Evolutionary conservation across 805 yeast species (phyloP).

Genomic region (Pichia thaimueangensis): DNA sequence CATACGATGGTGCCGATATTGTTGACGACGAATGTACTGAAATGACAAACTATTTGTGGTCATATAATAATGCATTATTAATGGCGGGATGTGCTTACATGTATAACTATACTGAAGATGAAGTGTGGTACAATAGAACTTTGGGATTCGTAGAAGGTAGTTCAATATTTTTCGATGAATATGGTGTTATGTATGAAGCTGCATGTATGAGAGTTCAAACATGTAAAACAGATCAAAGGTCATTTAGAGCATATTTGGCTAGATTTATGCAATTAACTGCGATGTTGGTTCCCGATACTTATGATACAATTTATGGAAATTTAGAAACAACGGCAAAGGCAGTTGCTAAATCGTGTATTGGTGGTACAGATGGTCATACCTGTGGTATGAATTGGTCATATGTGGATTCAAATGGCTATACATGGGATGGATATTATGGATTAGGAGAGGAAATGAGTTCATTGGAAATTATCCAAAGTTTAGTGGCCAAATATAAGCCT

Average conservation of each 20-base stretch:
- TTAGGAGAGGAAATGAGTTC: slow-evolving; percentile 78
- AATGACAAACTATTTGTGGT: slow-evolving; percentile 64
- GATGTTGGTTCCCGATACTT: slow-evolving; percentile 55
- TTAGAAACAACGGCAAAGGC: slow-evolving; percentile 50
- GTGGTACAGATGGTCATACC: slow-evolving; percentile 69
- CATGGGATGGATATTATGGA: slow-evolving; percentile 64
- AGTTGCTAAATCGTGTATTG: slow-evolving; percentile 66
- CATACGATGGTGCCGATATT: slow-evolving; percentile 64
- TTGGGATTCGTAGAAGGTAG: slow-evolving; percentile 49
- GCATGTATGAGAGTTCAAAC: slow-evolving; percentile 64
- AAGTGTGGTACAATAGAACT: slow-evolving; percentile 61
- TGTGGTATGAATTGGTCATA: slow-evolving; percentile 67
- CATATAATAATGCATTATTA: slow-evolving; percentile 78
- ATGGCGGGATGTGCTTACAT: slow-evolving; percentile 76
- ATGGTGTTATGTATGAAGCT: slow-evolving; percentile 64
- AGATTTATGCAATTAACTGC: slow-evolving; percentile 73
- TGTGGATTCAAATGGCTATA: slow-evolving; percentile 22
- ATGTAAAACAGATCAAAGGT: slow-evolving; percentile 84
- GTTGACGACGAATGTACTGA: slow-evolving; percentile 53
- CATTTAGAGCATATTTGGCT: slow-evolving; percentile 82
- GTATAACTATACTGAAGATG: slow-evolving; percentile 64
- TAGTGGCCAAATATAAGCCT: slow-evolving; percentile 38
- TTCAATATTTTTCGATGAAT: slow-evolving; percentile 41
- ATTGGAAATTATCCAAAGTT: slow-evolving; percentile 52
- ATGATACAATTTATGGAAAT: slow-evolving; percentile 32